Percentiles rank a stretch among this genome's conserved stretches.
Conservation (phyloP, 192 early-diverging fungal species). For the Podila minutissima region DNA sequence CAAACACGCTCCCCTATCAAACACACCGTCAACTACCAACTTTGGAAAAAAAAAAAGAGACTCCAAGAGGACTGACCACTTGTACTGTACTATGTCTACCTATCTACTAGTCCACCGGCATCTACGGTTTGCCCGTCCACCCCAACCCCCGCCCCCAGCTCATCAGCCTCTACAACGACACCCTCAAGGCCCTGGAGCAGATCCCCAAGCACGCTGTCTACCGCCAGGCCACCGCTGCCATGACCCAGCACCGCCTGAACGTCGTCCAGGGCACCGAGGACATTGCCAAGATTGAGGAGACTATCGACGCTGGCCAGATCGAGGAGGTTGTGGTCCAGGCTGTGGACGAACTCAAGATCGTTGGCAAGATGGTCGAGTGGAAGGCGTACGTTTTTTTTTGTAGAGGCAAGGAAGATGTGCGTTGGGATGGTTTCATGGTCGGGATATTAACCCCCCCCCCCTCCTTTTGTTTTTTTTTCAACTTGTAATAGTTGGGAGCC, state of each 20-base stretch:
- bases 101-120: slow-evolving; percentile 73
- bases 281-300: slow-evolving; percentile 78
- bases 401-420: not conserved
- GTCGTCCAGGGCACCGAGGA: slow-evolving; percentile 82
- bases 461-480: not conserved
- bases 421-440: not conserved
- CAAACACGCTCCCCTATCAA: not conserved
- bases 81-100: not conserved
- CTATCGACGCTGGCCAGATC: slow-evolving; percentile 84
- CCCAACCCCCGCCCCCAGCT: slow-evolving; percentile 87
- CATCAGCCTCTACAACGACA: slow-evolving; percentile 83
- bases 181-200: slow-evolving; percentile 74
- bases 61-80: not conserved
- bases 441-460: no score
- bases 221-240: slow-evolving; percentile 82
- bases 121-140: slow-evolving; percentile 89
- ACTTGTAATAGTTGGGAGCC: slow-evolving; percentile 74
- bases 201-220: slow-evolving; percentile 83
- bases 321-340: slow-evolving; percentile 93
- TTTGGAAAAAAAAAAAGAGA: not conserved
- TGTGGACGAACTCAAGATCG: slow-evolving; percentile 86
- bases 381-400: slow-evolving; percentile 65
- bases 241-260: slow-evolving; percentile 79
- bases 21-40: not conserved
- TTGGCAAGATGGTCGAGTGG: slow-evolving; percentile 87